Percentiles rank a stretch among this genome's conserved stretches.
Conservation (phyloP, 164 flowering plant species). For the Warburgia ugandensis region DNA sequence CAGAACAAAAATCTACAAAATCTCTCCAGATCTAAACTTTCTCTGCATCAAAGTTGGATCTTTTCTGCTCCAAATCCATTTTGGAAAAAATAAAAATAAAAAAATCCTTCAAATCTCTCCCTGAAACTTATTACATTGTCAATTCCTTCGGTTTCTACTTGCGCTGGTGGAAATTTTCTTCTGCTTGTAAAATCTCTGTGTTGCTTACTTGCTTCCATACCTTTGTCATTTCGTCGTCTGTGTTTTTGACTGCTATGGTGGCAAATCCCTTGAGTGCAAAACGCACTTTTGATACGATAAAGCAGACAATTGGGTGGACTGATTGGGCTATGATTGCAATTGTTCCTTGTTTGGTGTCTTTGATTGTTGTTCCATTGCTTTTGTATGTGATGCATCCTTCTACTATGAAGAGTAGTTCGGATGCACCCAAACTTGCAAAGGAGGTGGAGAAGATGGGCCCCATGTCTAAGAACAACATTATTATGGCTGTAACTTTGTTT, state of each 20-base stretch:
- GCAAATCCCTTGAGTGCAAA: conserved; percentile 87
- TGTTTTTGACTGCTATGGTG: conserved; percentile 95
- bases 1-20: conserved; percentile 1
- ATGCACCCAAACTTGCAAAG: conserved; percentile 81
- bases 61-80: conserved; percentile 1
- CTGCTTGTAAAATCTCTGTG: conserved; percentile 82
- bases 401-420: conserved; percentile 72
- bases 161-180: conserved; percentile 86
- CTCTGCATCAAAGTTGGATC: conserved; percentile 3
- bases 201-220: conserved; percentile 91
- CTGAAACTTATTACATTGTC: conserved; percentile 63
- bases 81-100: conserved; percentile 4
- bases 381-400: conserved; percentile 84
- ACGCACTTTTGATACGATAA: conserved; percentile 49
- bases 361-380: conserved; percentile 69
- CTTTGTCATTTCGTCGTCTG: conserved; percentile 71
- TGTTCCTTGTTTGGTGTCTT: conserved; percentile 79
- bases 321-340: conserved; percentile 90
- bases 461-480: conserved; percentile 68
- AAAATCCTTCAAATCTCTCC: conserved; percentile 6
- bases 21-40: conserved; percentile 13
- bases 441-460: conserved; percentile 95
- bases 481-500: conserved; percentile 77
- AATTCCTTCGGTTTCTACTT: conserved; percentile 77
- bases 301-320: conserved; percentile 77